These are phyloP conservation scores for Micractinium sp. DNA, from an alignment of 139 green algal species.

Conservation along the genomic window DNA sequence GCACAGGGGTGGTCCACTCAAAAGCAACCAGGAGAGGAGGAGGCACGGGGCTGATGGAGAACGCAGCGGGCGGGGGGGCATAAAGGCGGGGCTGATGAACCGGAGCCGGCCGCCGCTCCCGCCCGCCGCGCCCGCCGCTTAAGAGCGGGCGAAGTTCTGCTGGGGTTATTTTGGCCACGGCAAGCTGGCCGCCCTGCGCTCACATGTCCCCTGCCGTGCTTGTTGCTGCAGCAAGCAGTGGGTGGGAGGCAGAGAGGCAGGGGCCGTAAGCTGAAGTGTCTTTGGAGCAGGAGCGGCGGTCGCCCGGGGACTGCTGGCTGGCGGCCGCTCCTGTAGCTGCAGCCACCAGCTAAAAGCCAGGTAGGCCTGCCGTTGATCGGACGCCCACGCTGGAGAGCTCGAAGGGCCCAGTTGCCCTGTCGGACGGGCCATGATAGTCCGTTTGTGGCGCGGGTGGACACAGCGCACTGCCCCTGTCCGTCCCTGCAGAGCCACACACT, in stretches of 20 bases:
- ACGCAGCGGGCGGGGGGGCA: not conserved
- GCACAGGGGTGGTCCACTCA: not conserved
- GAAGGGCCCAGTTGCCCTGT: too few relatives aligned
- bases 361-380: not conserved
- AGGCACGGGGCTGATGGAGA: not conserved
- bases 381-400: too few relatives aligned
- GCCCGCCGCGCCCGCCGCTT: too few relatives aligned
- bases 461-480: not conserved
- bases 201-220: slow-evolving; percentile 90
- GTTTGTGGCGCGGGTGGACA: too few relatives aligned
- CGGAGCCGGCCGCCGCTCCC: not conserved
- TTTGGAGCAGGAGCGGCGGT: too few relatives aligned
- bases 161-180: not conserved
- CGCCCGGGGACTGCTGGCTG: too few relatives aligned
- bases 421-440: too few relatives aligned
- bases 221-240: slow-evolving; percentile 64
- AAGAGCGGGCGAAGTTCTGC: too few relatives aligned
- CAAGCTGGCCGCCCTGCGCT: not conserved
- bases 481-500: not conserved
- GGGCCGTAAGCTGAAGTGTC: not conserved
- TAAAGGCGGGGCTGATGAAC: not conserved
- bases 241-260: not conserved
- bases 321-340: not conserved
- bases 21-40: not conserved
- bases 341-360: too few relatives aligned